A percentile compares a stretch with the other conserved stretches of the same genome.
Conservation (phyloP, 768 basidiomycete genomes). For the Phylloporus sp. region DNA sequence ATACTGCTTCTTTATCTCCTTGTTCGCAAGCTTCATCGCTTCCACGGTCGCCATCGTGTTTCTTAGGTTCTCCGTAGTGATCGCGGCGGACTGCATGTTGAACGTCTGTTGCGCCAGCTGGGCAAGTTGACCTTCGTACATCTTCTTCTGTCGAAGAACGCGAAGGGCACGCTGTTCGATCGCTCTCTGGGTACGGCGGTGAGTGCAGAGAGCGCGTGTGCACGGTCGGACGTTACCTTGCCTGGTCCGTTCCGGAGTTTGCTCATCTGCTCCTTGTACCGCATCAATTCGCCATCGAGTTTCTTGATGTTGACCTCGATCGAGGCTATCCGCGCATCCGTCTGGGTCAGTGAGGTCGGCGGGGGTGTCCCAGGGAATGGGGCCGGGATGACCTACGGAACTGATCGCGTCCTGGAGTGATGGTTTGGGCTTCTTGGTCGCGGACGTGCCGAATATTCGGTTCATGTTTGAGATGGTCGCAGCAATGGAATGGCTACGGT, state of each 20-base stretch:
- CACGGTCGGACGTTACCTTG: slow-evolving; percentile 52
- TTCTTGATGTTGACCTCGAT: slow-evolving; percentile 98
- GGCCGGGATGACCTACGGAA: slow-evolving; percentile 48
- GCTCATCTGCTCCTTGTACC: slow-evolving; percentile 95
- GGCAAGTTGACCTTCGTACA: slow-evolving; percentile 90
- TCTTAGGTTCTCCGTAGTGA: slow-evolving; percentile 95
- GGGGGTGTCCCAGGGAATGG: not conserved
- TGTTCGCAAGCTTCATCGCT: slow-evolving; percentile 94
- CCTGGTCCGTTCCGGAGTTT: slow-evolving; percentile 92
- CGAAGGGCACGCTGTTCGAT: slow-evolving; percentile 93
- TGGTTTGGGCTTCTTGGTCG: slow-evolving; percentile 79
- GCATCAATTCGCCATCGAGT: slow-evolving; percentile 84
- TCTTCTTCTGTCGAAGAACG: slow-evolving; percentile 89
- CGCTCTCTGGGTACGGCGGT: slow-evolving; percentile 51
- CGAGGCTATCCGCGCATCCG: slow-evolving; percentile 77
- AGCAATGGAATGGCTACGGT: not conserved
- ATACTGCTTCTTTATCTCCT: slow-evolving; percentile 94
- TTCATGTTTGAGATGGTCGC: slow-evolving; percentile 49
- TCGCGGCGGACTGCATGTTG: slow-evolving; percentile 95
- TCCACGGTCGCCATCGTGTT: slow-evolving; percentile 99
- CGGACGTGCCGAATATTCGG: slow-evolving; percentile 73
- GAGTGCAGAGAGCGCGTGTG: not conserved
- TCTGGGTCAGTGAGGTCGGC: slow-evolving; percentile 42
- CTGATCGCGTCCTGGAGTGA: slow-evolving; percentile 89
- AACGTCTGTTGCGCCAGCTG: slow-evolving; percentile 93